phyloP scores from a whole-genome alignment of 345 rosid species.

The Populus tremula region DNA sequence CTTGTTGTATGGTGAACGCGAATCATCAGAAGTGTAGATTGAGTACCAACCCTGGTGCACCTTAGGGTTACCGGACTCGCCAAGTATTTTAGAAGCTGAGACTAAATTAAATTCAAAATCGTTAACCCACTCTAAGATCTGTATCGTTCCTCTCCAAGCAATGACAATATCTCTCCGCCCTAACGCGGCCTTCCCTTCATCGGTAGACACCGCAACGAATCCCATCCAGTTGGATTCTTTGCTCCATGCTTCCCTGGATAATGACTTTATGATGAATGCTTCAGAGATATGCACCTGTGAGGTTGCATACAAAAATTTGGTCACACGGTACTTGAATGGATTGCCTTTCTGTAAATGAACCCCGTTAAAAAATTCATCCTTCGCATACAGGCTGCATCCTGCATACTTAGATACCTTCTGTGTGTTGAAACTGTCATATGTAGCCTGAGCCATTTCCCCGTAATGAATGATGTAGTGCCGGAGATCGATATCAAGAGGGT shows the following conservation, averaged over 20 bases:
- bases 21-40: conserved; percentile 68
- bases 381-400: conserved; percentile 58
- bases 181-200: conserved; percentile 51
- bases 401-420: conserved; percentile 57
- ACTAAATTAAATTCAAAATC: conserved; percentile 58
- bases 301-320: conserved; percentile 70
- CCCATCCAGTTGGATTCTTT: conserved; percentile 89
- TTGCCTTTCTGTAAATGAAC: conserved; percentile 53
- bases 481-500: conserved; percentile 73
- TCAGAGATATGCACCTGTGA: conserved; percentile 58
- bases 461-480: conserved; percentile 64
- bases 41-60: conserved; percentile 90
- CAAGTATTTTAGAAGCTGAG: conserved; percentile 48
- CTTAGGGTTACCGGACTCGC: conserved; percentile 29
- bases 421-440: conserved; percentile 63
- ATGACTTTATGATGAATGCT: conserved; percentile 53
- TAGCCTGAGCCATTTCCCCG: conserved; percentile 82
- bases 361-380: conserved; percentile 51
- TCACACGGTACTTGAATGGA: conserved; percentile 60
- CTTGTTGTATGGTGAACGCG: conserved; percentile 55
- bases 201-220: conserved; percentile 74
- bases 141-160: conserved; percentile 80
- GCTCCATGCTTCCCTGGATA: conserved; percentile 80
- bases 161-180: conserved; percentile 87
- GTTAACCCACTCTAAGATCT: conserved; percentile 68